Evolutionary conservation across 1,284 basidiomycete genomes (phyloP).

Genomic region (Boletus hoseneyae): DNA sequence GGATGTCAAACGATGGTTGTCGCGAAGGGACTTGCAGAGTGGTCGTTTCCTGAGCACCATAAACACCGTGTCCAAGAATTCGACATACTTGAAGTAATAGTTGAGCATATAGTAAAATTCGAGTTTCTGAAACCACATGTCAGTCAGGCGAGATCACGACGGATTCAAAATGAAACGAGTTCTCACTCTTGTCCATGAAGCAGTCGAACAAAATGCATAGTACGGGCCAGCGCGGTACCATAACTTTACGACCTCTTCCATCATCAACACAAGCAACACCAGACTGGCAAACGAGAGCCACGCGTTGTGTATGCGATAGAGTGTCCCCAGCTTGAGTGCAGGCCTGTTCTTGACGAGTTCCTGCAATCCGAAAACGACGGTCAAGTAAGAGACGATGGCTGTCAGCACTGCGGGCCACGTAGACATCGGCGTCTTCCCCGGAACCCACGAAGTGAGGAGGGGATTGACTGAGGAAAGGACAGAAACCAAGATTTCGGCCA

Average conservation of each 20-base stretch:
- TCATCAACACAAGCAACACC: constrained; percentile 79
- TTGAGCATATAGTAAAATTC: constrained; percentile 97
- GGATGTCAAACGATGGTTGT: neutral
- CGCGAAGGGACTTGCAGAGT: constrained; percentile 56
- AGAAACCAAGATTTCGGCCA: constrained; percentile 6
- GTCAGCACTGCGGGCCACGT: constrained; percentile 70
- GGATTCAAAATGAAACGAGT: constrained; percentile 16
- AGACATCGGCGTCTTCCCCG: constrained; percentile 75
- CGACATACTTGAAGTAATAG: constrained; percentile 94
- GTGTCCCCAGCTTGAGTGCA: constrained; percentile 72
- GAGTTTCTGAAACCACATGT: constrained; percentile 52
- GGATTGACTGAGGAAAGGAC: constrained; percentile 40
- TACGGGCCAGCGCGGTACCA: constrained; percentile 68
- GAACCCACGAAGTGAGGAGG: constrained; percentile 63
- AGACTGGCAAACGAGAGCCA: constrained; percentile 80
- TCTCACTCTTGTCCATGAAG: constrained; percentile 79
- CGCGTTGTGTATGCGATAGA: constrained; percentile 92
- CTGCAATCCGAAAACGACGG: constrained; percentile 82
- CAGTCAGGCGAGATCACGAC: constrained; percentile 9
- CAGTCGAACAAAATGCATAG: constrained; percentile 73
- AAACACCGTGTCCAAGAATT: constrained; percentile 94
- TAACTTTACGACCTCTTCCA: constrained; percentile 83
- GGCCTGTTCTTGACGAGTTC: constrained; percentile 79
- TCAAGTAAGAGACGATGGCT: constrained; percentile 77
- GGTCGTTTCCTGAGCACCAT: constrained; percentile 97